phyloP scores from a whole-genome alignment of 106 monocot genomes.

The Dendrobium officinale region DNA sequence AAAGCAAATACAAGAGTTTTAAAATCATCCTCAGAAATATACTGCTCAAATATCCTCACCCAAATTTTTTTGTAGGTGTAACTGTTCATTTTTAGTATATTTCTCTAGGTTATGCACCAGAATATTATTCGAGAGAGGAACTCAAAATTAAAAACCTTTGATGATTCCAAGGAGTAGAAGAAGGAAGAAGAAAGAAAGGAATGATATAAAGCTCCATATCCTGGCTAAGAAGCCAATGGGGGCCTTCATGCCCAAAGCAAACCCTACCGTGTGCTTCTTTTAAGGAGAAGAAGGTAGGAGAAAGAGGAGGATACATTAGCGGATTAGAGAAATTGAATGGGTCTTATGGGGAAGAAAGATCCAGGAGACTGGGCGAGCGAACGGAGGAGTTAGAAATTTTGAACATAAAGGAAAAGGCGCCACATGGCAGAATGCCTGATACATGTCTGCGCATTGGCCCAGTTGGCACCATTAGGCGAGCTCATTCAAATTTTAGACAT shows the following conservation, averaged over 20 bases:
- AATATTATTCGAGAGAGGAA: background rate
- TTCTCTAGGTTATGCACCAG: background rate
- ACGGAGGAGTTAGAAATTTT: background rate
- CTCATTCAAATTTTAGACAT: too few species aligned
- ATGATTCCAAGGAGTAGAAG: slow-evolving; percentile 59
- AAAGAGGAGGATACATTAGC: too few species aligned
- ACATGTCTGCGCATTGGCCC: background rate
- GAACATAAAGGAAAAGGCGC: background rate
- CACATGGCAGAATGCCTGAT: background rate
- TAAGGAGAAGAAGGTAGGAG: background rate
- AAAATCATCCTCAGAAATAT: background rate
- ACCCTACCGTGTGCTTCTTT: too few species aligned
- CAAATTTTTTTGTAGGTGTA: too few species aligned
- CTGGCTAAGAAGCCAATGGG: slow-evolving; percentile 38
- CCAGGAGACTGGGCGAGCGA: background rate
- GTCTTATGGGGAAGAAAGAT: background rate
- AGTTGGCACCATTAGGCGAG: too few species aligned
- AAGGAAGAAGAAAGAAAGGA: slow-evolving; percentile 71
- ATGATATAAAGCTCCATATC: slow-evolving; percentile 70
- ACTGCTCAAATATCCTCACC: too few species aligned
- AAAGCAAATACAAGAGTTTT: background rate
- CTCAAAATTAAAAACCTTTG: slow-evolving; percentile 41
- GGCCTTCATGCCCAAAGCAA: slow-evolving; percentile 41
- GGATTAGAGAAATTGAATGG: background rate
- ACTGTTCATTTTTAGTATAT: too few species aligned